Conservation (phyloP, 1,284 basidiomycete species). For the Porodaedalea pini region DNA sequence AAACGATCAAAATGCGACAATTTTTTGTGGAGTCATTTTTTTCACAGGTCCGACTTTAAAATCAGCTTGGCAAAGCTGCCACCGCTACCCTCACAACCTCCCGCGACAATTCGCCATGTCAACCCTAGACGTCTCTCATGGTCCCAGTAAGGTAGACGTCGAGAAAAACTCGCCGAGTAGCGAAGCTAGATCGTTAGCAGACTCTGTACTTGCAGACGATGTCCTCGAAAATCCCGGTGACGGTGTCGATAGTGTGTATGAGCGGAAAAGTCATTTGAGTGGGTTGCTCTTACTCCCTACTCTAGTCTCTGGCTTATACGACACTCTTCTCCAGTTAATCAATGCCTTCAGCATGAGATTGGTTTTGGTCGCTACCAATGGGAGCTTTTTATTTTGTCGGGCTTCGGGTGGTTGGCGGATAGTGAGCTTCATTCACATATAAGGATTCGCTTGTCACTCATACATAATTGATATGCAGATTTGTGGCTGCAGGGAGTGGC, state of each 20-base stretch:
- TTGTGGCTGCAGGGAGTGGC: constrained; percentile 55
- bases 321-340: constrained; percentile 36
- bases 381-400: constrained; percentile 55
- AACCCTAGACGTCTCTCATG: neutral
- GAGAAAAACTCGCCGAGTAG: neutral
- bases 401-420: constrained; percentile 30
- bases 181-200: neutral
- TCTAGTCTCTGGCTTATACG: neutral
- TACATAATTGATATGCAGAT: constrained; percentile 31
- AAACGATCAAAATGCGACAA: neutral
- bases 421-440: neutral
- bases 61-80: neutral
- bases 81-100: no score
- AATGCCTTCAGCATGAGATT: constrained; percentile 49
- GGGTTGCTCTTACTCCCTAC: constrained; percentile 1
- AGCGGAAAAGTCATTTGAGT: constrained; percentile 27
- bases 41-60: neutral
- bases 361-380: constrained; percentile 61
- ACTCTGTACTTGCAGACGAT: neutral
- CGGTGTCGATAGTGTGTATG: constrained; percentile 27
- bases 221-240: constrained; percentile 16
- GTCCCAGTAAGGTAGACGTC: neutral
- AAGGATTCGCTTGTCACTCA: neutral
- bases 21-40: neutral
- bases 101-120: neutral